phyloP scores from a whole-genome alignment of 2,329 filamentous ascomycete species.

The Xylaria sp. region DNA sequence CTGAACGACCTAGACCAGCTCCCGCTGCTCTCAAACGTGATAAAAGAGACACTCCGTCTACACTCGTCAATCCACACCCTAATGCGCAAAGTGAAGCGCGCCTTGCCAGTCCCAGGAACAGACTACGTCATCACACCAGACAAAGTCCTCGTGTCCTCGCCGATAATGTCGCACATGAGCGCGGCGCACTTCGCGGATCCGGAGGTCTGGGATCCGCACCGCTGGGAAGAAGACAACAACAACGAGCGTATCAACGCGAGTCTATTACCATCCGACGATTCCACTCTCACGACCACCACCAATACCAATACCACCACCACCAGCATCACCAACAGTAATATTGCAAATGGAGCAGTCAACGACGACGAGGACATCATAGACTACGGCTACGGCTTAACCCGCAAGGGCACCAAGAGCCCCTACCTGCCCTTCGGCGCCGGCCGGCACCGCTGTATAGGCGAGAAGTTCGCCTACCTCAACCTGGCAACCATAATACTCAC shows the following conservation, averaged over 20 bases:
- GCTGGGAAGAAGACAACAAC: slow-evolving; percentile 67
- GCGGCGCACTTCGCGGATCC: slow-evolving; percentile 71
- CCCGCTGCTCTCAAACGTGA: slow-evolving; percentile 69
- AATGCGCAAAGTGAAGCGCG: slow-evolving; percentile 76
- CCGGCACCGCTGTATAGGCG: slow-evolving; percentile 78
- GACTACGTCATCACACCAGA: slow-evolving; percentile 67
- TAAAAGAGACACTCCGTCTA: slow-evolving; percentile 78
- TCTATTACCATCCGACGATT: too few species aligned
- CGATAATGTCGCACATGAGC: slow-evolving; percentile 56
- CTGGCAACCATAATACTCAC: slow-evolving; percentile 72
- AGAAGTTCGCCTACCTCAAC: slow-evolving; percentile 80
- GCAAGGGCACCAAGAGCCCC: slow-evolving; percentile 54
- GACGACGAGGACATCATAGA: slow-evolving; percentile 35
- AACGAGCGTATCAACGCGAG: background rate
- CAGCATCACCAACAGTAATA: too few species aligned
- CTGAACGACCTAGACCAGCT: slow-evolving; percentile 70
- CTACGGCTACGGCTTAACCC: slow-evolving; percentile 49
- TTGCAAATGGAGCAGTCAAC: too few species aligned
- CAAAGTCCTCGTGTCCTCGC: slow-evolving; percentile 58
- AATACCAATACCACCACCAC: too few species aligned
- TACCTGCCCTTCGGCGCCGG: slow-evolving; percentile 80
- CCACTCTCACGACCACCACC: too few species aligned
- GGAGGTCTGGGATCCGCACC: slow-evolving; percentile 69
- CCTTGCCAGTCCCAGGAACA: slow-evolving; percentile 68
- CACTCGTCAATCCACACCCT: slow-evolving; percentile 80